Conservation (phyloP, 371 early-diverging fungal genomes). For the Batrachochytrium dendrobatidis region DNA sequence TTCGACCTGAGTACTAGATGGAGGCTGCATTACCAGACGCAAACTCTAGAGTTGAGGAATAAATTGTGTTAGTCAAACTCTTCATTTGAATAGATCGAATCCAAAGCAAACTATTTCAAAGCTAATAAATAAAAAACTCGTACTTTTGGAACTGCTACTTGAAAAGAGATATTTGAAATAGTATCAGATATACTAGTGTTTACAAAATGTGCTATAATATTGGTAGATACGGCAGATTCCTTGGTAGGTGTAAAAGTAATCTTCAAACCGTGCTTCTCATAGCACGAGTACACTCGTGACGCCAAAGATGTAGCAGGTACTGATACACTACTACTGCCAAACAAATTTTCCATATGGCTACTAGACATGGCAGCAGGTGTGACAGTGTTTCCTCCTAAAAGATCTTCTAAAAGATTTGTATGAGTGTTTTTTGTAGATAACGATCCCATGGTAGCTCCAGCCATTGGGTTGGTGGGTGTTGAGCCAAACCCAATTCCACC, state of each 20-base stretch:
- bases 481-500: conserved; percentile 54
- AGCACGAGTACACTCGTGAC: conserved; percentile 52
- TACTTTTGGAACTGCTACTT: conserved; percentile 88
- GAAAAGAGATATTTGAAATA: conserved; percentile 65
- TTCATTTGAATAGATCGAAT: neutral
- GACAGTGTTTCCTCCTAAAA: conserved; percentile 56
- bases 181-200: conserved; percentile 50
- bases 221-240: conserved; percentile 54
- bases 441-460: conserved; percentile 30
- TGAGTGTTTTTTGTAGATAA: conserved; percentile 37
- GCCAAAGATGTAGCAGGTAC: conserved; percentile 25
- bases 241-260: conserved; percentile 62
- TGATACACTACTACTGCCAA: conserved; percentile 26
- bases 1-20: conserved; percentile 54
- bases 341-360: conserved; percentile 24
- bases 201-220: conserved; percentile 60
- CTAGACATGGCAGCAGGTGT: conserved; percentile 23
- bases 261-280: conserved; percentile 65
- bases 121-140: conserved; percentile 8
- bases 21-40: conserved; percentile 75
- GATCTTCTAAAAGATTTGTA: conserved; percentile 70
- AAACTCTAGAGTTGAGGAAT: conserved; percentile 43
- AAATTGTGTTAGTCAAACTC: neutral
- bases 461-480: conserved; percentile 27
- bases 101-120: conserved; percentile 6